phyloP scores from a whole-genome alignment of 139 green algal species.

The Picochlorum sp. region DNA sequence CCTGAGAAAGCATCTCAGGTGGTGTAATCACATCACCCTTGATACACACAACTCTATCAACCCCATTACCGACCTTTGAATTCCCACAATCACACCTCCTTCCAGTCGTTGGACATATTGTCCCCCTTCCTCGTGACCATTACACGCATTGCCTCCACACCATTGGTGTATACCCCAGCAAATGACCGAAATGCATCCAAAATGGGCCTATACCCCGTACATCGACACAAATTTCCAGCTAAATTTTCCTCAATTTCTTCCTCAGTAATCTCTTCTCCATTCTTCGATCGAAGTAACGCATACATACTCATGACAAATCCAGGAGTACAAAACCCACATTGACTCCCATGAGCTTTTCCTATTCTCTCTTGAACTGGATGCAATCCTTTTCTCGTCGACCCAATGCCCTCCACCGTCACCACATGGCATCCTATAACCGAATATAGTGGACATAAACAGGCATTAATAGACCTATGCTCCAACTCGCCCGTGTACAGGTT shows the following conservation, averaged over 20 bases:
- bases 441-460: constrained; percentile 91
- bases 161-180: constrained; percentile 47
- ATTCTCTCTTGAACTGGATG: constrained; percentile 87
- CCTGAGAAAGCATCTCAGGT: too few relatives aligned
- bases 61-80: neutral
- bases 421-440: constrained; percentile 83
- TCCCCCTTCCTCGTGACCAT: constrained; percentile 56
- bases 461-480: constrained; percentile 80
- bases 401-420: constrained; percentile 90
- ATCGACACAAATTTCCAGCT: constrained; percentile 92
- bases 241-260: constrained; percentile 89
- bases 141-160: constrained; percentile 57
- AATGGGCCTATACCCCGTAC: constrained; percentile 94
- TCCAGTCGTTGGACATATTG: constrained; percentile 69
- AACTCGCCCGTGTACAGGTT: constrained; percentile 39
- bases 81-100: constrained; percentile 62
- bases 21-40: too few relatives aligned
- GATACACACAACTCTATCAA: too few relatives aligned
- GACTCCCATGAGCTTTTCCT: constrained; percentile 78
- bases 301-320: constrained; percentile 99
- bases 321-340: constrained; percentile 98
- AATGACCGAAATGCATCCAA: constrained; percentile 93
- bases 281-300: constrained; percentile 58
- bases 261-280: constrained; percentile 43
- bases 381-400: constrained; percentile 66